These are phyloP conservation scores for Aspergillus indologenus DNA, from an alignment of 495 filamentous ascomycete species.

Conservation along the genomic window DNA sequence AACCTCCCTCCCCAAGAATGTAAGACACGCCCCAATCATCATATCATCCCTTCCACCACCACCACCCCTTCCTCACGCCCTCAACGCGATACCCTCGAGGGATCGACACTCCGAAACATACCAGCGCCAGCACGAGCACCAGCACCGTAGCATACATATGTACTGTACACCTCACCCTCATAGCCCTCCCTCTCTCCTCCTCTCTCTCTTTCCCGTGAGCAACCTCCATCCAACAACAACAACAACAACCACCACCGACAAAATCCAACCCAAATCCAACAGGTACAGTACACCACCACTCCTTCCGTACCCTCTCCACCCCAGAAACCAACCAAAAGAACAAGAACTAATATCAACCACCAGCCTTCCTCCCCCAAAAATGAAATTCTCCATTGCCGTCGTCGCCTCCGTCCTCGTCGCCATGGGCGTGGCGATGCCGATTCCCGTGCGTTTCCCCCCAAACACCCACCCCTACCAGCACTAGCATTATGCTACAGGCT, in stretches of 20 bases:
- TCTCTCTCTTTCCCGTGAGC: neutral
- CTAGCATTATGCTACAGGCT: neutral
- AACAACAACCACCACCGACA: too few relatives aligned
- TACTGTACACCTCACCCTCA: neutral
- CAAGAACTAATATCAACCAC: neutral
- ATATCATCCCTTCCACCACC: neutral
- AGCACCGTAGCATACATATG: neutral
- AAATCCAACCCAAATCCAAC: too few relatives aligned
- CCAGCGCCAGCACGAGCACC: too few relatives aligned
- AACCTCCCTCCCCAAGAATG: neutral
- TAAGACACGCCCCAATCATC: neutral
- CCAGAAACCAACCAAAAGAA: neutral
- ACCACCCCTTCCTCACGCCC: neutral
- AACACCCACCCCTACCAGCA: neutral
- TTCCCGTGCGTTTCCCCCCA: slow-evolving; percentile 11
- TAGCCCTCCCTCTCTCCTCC: neutral
- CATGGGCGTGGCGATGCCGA: slow-evolving; percentile 9
- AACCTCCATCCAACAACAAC: too few relatives aligned
- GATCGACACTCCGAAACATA: neutral
- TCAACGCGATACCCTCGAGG: neutral
- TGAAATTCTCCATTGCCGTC: slow-evolving; percentile 15
- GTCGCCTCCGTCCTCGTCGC: slow-evolving; percentile 9
- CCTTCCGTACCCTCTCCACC: neutral
- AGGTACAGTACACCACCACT: too few relatives aligned
- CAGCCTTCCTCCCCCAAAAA: neutral